Evolutionary conservation across 1,284 basidiomycete species (phyloP).

Genomic region (Polyporus tsugae): DNA sequence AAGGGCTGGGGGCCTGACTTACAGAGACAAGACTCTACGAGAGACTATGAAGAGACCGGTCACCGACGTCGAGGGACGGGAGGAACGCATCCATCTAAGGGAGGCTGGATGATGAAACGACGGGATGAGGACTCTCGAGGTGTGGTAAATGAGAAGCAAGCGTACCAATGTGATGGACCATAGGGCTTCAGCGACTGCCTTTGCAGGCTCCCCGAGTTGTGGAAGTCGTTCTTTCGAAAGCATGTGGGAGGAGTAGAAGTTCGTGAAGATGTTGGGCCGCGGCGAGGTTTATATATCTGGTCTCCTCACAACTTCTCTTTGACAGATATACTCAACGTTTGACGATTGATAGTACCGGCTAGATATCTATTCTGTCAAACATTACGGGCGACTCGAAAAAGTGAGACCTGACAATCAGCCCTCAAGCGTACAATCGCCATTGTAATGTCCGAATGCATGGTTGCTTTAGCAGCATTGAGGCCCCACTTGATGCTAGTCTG

Average conservation of each 20-base stretch:
- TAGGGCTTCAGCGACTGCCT: background rate
- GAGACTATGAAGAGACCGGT: background rate
- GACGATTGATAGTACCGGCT: background rate
- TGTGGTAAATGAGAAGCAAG: background rate
- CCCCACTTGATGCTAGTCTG: background rate
- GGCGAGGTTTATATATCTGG: background rate
- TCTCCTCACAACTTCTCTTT: background rate
- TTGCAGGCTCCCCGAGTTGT: background rate
- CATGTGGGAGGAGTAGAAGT: background rate
- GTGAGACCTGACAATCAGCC: background rate
- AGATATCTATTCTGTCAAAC: background rate
- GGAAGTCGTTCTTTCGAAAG: background rate
- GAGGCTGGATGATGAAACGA: background rate
- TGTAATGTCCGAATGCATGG: background rate
- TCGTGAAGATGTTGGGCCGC: background rate
- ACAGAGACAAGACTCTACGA: too few relatives aligned
- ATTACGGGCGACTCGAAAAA: background rate
- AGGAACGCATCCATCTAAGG: background rate
- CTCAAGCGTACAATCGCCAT: background rate
- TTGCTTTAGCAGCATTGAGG: background rate
- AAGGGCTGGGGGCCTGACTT: too few relatives aligned
- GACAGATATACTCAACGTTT: background rate
- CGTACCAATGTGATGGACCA: background rate
- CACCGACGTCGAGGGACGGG: background rate
- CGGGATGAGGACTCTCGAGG: background rate